Evolutionary conservation across 768 basidiomycete genomes (phyloP), one percentile per base, ranked within the genome.

Genomic region (Flagelloscypha sp.): DNA sequence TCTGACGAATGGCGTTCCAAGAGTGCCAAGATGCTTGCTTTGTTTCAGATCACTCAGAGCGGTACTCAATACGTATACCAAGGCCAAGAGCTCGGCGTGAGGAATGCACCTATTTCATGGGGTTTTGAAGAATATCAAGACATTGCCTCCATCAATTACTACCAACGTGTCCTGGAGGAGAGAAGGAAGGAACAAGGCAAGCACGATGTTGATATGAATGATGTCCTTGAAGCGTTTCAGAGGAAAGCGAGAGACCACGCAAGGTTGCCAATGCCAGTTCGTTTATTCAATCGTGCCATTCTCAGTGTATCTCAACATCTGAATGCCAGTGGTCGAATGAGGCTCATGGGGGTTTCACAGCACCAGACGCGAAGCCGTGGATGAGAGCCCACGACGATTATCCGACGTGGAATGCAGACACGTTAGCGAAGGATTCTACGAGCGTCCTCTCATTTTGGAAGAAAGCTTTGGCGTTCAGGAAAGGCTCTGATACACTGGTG

Each of bases 31-130:
- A 57, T 85, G 55, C 54, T 85, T 13, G 69, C 76, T 1, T 59
- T 80, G 36, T 53, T 83, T 22, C 68, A 84, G 43, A 59, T 71
- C 23, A 70, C 75, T 1, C 74, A 79, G 27, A 59, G 65, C 6
- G 83, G 84, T 5, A 83, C 83, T n/a, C 55, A 77, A 41, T 86
- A 77, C 50, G 61, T 87, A 8, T 86, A 77, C 50, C 80, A 86
- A 57, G 84, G 82, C 6, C 66, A 85, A 52, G 85, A 86, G 48
- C 65, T 86, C 0, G 83, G 74, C 0, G 57, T 80, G 53, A 72
- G 65, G 53, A 79, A 79, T 37, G 73, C 78, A 42, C 76, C 78
- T 12, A 49, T 62, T 30, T 48, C 55, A 10, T 86, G 82, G 82
- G 72, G 70, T 1, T 62, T 82, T 16, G 77, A 83, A 37, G 79